Evolutionary conservation across 164 flowering plant species (phyloP).

Genomic region (Chimonanthus praecox): DNA sequence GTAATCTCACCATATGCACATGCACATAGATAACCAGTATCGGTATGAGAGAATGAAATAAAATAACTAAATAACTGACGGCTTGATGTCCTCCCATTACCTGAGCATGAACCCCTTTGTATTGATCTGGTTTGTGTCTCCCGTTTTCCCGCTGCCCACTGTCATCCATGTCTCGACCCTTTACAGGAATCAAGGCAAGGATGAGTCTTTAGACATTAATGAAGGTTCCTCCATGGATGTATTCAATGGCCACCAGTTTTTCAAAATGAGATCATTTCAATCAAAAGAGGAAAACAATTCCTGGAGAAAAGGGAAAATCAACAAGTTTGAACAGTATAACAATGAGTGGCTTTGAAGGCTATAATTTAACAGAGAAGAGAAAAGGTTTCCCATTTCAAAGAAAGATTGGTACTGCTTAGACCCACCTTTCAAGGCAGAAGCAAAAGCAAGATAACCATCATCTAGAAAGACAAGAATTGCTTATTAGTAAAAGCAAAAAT

Average conservation of each 20-base stretch:
- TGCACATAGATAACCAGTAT: background rate
- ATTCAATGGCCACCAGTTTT: background rate
- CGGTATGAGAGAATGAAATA: background rate
- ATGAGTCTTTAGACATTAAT: too few relatives aligned
- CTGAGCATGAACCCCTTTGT: conserved; percentile 26
- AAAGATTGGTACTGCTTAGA: background rate
- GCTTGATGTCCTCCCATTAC: background rate
- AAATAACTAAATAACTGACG: background rate
- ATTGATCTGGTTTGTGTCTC: conserved; percentile 63
- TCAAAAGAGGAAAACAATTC: background rate
- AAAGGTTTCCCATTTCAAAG: background rate
- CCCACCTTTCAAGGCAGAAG: background rate
- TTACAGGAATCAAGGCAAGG: background rate
- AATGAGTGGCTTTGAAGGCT: background rate
- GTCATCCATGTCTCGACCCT: conserved; percentile 56
- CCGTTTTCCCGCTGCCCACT: conserved; percentile 90
- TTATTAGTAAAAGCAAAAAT: background rate
- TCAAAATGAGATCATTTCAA: background rate
- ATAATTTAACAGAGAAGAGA: background rate
- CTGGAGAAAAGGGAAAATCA: background rate
- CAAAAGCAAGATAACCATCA: background rate
- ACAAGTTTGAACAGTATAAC: background rate
- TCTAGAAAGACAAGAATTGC: background rate
- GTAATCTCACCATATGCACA: background rate
- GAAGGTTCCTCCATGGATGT: background rate